Conservation (phyloP, 768 basidiomycete species). For the Coprinopsis sp. region DNA sequence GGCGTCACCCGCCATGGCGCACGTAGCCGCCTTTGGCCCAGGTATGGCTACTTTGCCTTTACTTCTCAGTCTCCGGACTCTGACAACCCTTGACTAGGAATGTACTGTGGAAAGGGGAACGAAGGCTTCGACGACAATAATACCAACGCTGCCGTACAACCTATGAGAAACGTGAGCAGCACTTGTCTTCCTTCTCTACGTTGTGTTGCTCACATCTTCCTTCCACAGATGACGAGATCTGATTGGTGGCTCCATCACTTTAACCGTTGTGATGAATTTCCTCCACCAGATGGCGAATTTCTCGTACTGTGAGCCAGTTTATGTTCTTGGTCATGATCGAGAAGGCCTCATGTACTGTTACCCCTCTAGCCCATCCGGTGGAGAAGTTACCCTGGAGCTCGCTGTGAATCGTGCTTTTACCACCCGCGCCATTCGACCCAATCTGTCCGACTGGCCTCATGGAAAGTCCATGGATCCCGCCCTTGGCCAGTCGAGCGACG, state of each 20-base stretch:
- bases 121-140: slow-evolving; percentile 26
- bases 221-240: slow-evolving; percentile 26
- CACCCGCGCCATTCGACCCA: slow-evolving; percentile 28
- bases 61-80: neutral
- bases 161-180: slow-evolving; percentile 27
- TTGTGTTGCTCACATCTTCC: neutral
- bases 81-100: slow-evolving; percentile 16
- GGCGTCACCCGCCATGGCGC: too few species aligned
- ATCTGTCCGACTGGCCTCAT: slow-evolving; percentile 24
- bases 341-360: neutral
- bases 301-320: slow-evolving; percentile 33
- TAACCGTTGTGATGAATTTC: slow-evolving; percentile 41
- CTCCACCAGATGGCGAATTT: slow-evolving; percentile 36
- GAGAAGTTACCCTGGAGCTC: slow-evolving; percentile 35
- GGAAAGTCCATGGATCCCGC: slow-evolving; percentile 31
- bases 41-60: neutral
- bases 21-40: too few species aligned
- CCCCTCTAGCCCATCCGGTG: neutral
- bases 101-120: slow-evolving; percentile 34
- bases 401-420: slow-evolving; percentile 39
- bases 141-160: slow-evolving; percentile 26
- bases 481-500: slow-evolving; percentile 18
- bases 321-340: neutral
- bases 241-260: slow-evolving; percentile 41
- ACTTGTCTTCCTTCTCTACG: neutral